A percentile compares a stretch with the other conserved stretches of the same genome.
These are phyloP conservation scores for Polygonum maritimum DNA, from an alignment of 148 eudicot genomes.

Conservation along the genomic window DNA sequence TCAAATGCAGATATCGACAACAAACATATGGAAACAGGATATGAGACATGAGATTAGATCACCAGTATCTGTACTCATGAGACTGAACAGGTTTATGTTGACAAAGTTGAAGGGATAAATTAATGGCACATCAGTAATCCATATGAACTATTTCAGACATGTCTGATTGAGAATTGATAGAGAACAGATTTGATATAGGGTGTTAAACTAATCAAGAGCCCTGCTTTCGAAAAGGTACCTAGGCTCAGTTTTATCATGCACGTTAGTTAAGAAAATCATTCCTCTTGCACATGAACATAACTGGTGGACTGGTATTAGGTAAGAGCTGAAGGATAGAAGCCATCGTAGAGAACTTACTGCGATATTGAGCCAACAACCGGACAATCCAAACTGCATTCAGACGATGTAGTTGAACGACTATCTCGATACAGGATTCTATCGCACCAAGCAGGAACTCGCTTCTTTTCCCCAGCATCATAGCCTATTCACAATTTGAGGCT, in stretches of 20 bases:
- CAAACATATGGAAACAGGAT: background rate
- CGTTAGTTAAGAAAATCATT: background rate
- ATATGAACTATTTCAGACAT: background rate
- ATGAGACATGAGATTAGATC: background rate
- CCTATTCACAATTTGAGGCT: slow-evolving; percentile 27
- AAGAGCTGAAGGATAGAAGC: background rate
- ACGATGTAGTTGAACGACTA: slow-evolving; percentile 55
- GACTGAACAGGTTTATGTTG: background rate
- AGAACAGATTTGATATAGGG: background rate
- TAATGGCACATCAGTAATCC: background rate
- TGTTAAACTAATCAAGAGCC: background rate
- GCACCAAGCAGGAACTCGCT: slow-evolving; percentile 98
- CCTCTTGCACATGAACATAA: background rate
- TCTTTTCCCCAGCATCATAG: slow-evolving; percentile 97
- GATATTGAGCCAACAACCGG: slow-evolving; percentile 74
- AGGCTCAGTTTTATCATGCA: background rate
- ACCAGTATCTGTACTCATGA: background rate
- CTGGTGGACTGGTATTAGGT: background rate
- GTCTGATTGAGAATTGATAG: background rate
- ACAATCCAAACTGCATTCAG: slow-evolving; percentile 85
- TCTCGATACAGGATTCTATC: slow-evolving; percentile 93
- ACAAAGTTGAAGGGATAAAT: background rate
- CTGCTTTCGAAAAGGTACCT: background rate
- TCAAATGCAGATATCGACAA: background rate
- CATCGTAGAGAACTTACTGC: slow-evolving; percentile 44